These are phyloP conservation scores for Amauroascus verrucosus DNA, from an alignment of 2,329 filamentous ascomycete genomes.

Conservation along the genomic window DNA sequence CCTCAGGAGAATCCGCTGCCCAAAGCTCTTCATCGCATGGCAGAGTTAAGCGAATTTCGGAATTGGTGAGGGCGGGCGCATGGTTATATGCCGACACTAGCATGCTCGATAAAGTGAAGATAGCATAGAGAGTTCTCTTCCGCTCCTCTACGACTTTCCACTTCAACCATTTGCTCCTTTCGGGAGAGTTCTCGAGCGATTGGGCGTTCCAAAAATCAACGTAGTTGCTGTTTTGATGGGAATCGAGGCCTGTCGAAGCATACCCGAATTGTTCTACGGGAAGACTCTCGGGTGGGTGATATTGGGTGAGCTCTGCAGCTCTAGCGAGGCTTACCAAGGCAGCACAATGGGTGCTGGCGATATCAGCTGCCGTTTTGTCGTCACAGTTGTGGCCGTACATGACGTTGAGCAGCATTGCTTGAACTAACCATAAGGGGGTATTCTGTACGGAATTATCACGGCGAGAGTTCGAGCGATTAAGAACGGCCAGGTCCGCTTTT, in stretches of 20 bases:
- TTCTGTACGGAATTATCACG: slow-evolving; percentile 58
- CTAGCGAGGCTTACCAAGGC: slow-evolving; percentile 83
- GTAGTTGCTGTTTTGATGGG: slow-evolving; percentile 48
- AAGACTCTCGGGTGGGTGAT: slow-evolving; percentile 30
- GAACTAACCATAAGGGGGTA: slow-evolving; percentile 85
- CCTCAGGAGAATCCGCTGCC: slow-evolving; percentile 69
- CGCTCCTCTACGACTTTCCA: slow-evolving; percentile 87
- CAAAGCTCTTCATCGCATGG: slow-evolving; percentile 92
- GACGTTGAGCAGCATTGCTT: slow-evolving; percentile 92
- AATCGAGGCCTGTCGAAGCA: slow-evolving; percentile 38
- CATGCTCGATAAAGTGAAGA: slow-evolving; percentile 85
- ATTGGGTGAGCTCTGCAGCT: slow-evolving; percentile 63
- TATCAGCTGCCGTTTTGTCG: slow-evolving; percentile 81
- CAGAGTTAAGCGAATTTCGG: slow-evolving; percentile 77
- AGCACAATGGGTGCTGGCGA: slow-evolving; percentile 83
- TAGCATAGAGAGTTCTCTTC: slow-evolving; percentile 81
- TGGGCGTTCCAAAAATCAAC: slow-evolving; percentile 31
- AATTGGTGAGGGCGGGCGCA: slow-evolving; percentile 81
- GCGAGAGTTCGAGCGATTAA: slow-evolving; percentile 41
- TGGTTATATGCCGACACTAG: slow-evolving; percentile 90
- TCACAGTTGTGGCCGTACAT: slow-evolving; percentile 92
- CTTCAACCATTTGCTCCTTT: slow-evolving; percentile 59
- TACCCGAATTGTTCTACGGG: slow-evolving; percentile 33
- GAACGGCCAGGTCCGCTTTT: slow-evolving; percentile 64
- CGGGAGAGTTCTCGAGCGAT: slow-evolving; percentile 26